Evolutionary conservation across 75 land plant genomes (phyloP), one percentile per base, ranked within the genome.

Genomic region (Pinus tabuliformis): DNA sequence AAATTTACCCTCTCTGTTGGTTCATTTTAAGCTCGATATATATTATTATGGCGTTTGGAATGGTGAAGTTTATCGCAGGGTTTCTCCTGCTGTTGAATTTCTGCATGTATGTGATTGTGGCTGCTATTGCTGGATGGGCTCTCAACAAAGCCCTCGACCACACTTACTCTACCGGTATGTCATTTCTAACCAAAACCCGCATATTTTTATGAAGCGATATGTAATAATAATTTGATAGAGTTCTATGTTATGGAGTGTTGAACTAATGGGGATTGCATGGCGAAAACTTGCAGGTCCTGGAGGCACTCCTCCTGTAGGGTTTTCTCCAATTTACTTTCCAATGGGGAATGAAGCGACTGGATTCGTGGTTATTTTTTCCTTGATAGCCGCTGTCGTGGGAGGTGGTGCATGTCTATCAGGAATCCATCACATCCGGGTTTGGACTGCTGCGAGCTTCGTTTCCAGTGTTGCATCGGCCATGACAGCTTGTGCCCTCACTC

Each of bases 291-390:
- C 83, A 89, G 89, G 89, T 20, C 70, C 89, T 18, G 81, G 36
- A 2, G 74, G 80, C 0, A 26, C 58, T 0, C 83, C 86, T 0
- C 91, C 91, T 2, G 85, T 87, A 24, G 83, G 83, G 57, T 89
- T 91, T 64, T 79, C 89, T 18, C 88, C 88, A 9, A 77, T 89
- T 33, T 83, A 77, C 73, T 88, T 84, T 59, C 83, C 89, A 3
- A 87, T 90, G 80, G 95, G 95, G 21, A 90, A 92, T 68, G 83
- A 76, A 9, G 95, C 91, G 54, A 92, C 92, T 24, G 88, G 87
- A 13, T 85, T 86, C 77, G 81, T 89, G 75, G 85, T 89, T 59
- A 74, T 81, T 5, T 86, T 90, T 57, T 87, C 92, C 2, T 60
- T 94, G 80, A 77, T 94, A 17, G 94, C 97, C 3, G 88, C 85